Percentiles rank a stretch among this genome's conserved stretches.
phyloP scores from a whole-genome alignment of 2,329 filamentous ascomycete species.

The Fusarium haematococcum region DNA sequence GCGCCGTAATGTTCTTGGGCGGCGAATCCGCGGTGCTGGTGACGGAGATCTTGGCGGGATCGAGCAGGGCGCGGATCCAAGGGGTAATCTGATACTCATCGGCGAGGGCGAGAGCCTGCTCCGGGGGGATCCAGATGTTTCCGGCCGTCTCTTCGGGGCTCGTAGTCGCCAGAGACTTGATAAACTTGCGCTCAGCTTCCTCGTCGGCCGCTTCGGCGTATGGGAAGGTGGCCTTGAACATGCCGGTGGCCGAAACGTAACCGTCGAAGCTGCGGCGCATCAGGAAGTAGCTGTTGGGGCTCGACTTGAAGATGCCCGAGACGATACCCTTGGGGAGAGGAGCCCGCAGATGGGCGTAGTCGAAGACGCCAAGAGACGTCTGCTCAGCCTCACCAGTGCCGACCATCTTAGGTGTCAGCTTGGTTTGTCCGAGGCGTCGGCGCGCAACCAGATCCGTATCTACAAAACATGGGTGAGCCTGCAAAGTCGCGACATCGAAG shows the following conservation, averaged over 20 bases:
- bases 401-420: constrained; percentile 84
- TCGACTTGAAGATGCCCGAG: constrained; percentile 91
- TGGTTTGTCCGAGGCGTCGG: constrained; percentile 91
- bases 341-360: constrained; percentile 95
- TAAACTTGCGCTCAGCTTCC: constrained; percentile 80
- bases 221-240: constrained; percentile 92
- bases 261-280: constrained; percentile 92
- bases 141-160: constrained; percentile 94
- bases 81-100: constrained; percentile 86
- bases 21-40: constrained; percentile 73
- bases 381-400: constrained; percentile 80
- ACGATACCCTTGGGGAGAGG: constrained; percentile 91
- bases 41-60: constrained; percentile 80
- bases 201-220: constrained; percentile 80
- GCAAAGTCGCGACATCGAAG: constrained; percentile 22
- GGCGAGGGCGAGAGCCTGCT: constrained; percentile 82
- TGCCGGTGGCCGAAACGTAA: constrained; percentile 86
- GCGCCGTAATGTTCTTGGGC: constrained; percentile 81
- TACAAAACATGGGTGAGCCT: constrained; percentile 53
- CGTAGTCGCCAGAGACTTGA: constrained; percentile 85
- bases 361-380: constrained; percentile 83
- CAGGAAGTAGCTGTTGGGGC: constrained; percentile 94
- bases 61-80: constrained; percentile 94
- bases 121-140: constrained; percentile 94
- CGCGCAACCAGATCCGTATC: constrained; percentile 82